phyloP scores from a whole-genome alignment of 2,329 filamentous ascomycete species.

The Didymella pomorum region DNA sequence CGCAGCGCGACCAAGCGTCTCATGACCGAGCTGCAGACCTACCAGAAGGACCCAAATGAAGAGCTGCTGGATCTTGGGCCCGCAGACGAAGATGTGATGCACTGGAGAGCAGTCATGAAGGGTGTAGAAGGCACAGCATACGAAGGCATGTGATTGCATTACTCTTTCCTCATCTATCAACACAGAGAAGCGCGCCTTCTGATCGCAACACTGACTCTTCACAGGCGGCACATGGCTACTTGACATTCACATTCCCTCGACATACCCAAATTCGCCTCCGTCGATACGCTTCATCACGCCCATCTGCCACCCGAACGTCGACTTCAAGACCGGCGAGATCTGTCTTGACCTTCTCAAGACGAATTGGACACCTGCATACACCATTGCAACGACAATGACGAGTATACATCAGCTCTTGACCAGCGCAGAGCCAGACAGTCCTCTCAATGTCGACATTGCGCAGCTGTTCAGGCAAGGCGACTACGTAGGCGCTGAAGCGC shows the following conservation, averaged over 20 bases:
- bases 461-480: constrained; percentile 74
- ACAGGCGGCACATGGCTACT: constrained; percentile 83
- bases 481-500: constrained; percentile 68
- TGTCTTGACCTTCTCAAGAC: constrained; percentile 85
- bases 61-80: constrained; percentile 65
- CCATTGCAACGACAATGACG: constrained; percentile 76
- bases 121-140: constrained; percentile 67
- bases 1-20: constrained; percentile 62
- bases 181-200: neutral
- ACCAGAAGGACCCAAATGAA: constrained; percentile 64
- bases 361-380: constrained; percentile 86
- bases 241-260: constrained; percentile 74
- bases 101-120: constrained; percentile 68
- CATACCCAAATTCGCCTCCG: constrained; percentile 82
- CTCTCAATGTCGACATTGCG: constrained; percentile 81
- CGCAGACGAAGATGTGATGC: constrained; percentile 64
- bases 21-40: constrained; percentile 67
- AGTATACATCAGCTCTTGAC: constrained; percentile 74
- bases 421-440: constrained; percentile 75
- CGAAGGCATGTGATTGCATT: constrained; percentile 57
- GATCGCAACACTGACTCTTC: neutral
- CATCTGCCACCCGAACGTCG: constrained; percentile 53
- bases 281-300: constrained; percentile 76
- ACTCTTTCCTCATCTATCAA: neutral
- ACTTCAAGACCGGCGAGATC: constrained; percentile 78